Conservation (phyloP, 2,329 filamentous ascomycete genomes). For the Ambrosiella xylebori region DNA sequence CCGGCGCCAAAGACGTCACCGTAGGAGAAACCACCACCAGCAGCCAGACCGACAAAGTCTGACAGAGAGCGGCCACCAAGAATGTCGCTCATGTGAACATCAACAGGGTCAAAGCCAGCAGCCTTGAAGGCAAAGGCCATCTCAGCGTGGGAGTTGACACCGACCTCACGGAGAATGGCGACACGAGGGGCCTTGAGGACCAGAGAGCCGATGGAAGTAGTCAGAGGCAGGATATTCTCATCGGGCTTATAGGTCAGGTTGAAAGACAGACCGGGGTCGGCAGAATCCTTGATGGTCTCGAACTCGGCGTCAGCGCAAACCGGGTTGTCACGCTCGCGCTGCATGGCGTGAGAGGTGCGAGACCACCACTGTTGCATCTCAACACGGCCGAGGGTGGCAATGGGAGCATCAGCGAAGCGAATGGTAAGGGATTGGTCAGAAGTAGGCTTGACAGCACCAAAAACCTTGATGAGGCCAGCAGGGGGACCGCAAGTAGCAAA, state of each 20-base stretch:
- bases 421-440: conserved; percentile 62
- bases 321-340: conserved; percentile 76
- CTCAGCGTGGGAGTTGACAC: conserved; percentile 89
- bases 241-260: conserved; percentile 64
- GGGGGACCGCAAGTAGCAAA: conserved; percentile 84
- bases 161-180: conserved; percentile 86
- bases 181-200: conserved; percentile 49
- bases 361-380: conserved; percentile 79
- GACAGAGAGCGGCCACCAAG: conserved; percentile 62
- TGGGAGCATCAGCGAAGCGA: conserved; percentile 47
- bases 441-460: conserved; percentile 55
- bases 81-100: conserved; percentile 95
- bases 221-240: conserved; percentile 57
- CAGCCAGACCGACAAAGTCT: conserved; percentile 73
- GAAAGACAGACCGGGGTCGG: conserved; percentile 71
- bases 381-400: conserved; percentile 53
- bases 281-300: conserved; percentile 52
- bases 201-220: conserved; percentile 27
- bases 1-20: conserved; percentile 72
- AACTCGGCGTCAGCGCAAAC: conserved; percentile 73
- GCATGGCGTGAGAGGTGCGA: conserved; percentile 77
- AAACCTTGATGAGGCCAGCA: conserved; percentile 62
- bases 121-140: conserved; percentile 93
- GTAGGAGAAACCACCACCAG: conserved; percentile 95
- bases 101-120: conserved; percentile 79